phyloP scores from a whole-genome alignment of 2,329 filamentous ascomycete species.

The Tolypocladium amazonense region DNA sequence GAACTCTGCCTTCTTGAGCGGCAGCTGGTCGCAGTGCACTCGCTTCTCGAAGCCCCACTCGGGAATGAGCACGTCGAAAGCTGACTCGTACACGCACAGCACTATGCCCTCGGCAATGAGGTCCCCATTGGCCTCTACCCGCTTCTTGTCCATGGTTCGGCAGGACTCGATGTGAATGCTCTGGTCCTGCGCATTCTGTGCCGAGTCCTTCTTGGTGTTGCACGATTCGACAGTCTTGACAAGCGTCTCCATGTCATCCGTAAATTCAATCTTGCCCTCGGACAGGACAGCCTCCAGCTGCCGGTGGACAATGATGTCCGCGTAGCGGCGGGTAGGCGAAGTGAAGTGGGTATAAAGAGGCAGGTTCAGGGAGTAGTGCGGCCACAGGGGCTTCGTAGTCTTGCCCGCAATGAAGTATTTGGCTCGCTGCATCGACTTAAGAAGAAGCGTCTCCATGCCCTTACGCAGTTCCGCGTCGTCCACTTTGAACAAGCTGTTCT shows the following conservation, averaged over 20 bases:
- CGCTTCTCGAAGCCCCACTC: slow-evolving; percentile 99
- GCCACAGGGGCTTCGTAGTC: slow-evolving; percentile 63
- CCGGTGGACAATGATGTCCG: slow-evolving; percentile 89
- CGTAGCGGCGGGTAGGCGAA: slow-evolving; percentile 86
- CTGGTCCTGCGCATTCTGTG: slow-evolving; percentile 94
- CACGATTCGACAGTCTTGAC: slow-evolving; percentile 90
- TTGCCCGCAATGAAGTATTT: slow-evolving; percentile 89
- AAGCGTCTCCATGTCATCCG: slow-evolving; percentile 77
- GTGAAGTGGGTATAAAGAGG: slow-evolving; percentile 97
- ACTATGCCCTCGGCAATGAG: slow-evolving; percentile 94
- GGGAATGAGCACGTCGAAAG: slow-evolving; percentile 94
- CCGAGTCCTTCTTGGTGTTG: slow-evolving; percentile 98
- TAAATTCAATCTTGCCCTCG: slow-evolving; percentile 71
- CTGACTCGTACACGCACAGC: slow-evolving; percentile 94
- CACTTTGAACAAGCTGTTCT: slow-evolving; percentile 91
- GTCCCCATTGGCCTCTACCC: slow-evolving; percentile 77
- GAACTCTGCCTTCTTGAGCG: slow-evolving; percentile 98
- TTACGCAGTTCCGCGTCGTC: slow-evolving; percentile 83
- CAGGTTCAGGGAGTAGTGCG: slow-evolving; percentile 87
- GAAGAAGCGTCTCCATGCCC: slow-evolving; percentile 91
- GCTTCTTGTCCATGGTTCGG: slow-evolving; percentile 87
- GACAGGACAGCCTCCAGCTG: slow-evolving; percentile 84
- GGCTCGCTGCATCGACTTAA: slow-evolving; percentile 92
- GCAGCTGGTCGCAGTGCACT: slow-evolving; percentile 95
- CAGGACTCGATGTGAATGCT: slow-evolving; percentile 98